Evolutionary conservation across 208 protist species (phyloP).

Genomic region (Acanthamoeba castellanii): DNA sequence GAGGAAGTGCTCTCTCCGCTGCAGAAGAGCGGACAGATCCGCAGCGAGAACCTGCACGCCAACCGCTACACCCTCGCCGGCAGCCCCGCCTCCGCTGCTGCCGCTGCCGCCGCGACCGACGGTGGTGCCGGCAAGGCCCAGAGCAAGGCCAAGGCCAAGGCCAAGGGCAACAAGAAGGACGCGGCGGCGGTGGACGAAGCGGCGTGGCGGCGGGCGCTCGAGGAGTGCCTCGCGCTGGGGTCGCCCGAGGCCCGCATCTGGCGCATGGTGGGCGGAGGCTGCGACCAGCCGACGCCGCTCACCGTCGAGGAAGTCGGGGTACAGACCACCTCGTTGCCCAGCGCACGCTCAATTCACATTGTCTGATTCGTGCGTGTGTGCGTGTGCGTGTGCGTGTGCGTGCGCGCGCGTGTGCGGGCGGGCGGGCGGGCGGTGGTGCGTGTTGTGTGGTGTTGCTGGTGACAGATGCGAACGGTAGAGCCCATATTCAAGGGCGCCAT

Average conservation of each 20-base stretch:
- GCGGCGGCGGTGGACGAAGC: not conserved
- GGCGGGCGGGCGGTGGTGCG: not conserved
- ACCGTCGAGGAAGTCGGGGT: constrained; percentile 62
- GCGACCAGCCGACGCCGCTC: not conserved
- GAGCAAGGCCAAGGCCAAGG: not conserved
- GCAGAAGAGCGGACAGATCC: constrained; percentile 46
- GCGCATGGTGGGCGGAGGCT: constrained; percentile 64
- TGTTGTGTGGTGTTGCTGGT: not conserved
- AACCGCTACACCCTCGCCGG: constrained; percentile 41
- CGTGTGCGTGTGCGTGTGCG: too few relatives aligned
- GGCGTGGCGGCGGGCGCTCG: constrained; percentile 11
- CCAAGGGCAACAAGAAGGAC: not conserved
- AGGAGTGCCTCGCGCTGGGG: not conserved
- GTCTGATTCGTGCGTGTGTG: not conserved
- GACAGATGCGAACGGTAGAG: not conserved
- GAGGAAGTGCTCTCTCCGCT: constrained; percentile 51
- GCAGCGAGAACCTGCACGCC: not conserved
- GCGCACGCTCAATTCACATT: too few relatives aligned
- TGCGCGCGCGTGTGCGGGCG: too few relatives aligned
- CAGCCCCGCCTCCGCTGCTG: not conserved
- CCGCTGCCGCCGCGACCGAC: not conserved
- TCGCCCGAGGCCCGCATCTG: constrained; percentile 66
- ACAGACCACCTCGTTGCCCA: not conserved
- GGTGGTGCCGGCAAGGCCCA: not conserved
- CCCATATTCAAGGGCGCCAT: constrained; percentile 72